phyloP scores from a whole-genome alignment of 139 green algal genomes.

The Helicosporidium sp. region DNA sequence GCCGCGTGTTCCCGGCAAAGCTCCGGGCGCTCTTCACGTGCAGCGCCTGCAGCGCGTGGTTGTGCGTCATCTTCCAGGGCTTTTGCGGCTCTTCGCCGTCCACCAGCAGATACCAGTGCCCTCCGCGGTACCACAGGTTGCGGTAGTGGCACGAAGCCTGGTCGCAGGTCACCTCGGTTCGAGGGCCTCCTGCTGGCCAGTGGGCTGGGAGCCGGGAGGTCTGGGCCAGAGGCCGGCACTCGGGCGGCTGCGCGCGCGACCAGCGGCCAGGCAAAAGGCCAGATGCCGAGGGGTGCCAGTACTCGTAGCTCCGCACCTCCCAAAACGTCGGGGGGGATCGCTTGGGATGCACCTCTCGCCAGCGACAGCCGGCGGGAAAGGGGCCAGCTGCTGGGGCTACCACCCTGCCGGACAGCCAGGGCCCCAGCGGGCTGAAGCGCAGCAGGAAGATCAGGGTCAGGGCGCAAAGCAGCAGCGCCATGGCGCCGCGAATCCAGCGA shows the following conservation, averaged over 20 bases:
- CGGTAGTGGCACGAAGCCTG: constrained; percentile 26
- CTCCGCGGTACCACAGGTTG: constrained; percentile 23
- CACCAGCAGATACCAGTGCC: too few relatives aligned
- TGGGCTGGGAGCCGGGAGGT: too few relatives aligned
- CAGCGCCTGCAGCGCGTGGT: constrained; percentile 28
- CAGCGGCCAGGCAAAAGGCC: constrained; percentile 10
- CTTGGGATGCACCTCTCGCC: constrained; percentile 26
- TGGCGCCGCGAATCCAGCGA: too few relatives aligned
- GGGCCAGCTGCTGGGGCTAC: constrained; percentile 15
- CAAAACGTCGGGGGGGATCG: constrained; percentile 4
- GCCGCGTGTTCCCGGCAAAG: constrained; percentile 15
- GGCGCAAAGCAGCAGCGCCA: too few relatives aligned
- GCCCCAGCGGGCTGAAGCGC: too few relatives aligned
- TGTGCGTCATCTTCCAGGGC: constrained; percentile 28
- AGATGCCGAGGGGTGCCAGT: constrained; percentile 21
- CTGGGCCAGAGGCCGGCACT: too few relatives aligned
- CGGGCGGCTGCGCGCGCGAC: constrained; percentile 21
- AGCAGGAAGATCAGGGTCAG: too few relatives aligned
- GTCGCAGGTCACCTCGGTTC: constrained; percentile 33
- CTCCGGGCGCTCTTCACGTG: constrained; percentile 18
- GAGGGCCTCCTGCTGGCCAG: constrained; percentile 22
- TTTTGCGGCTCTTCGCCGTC: constrained; percentile 3
- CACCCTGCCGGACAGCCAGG: too few relatives aligned
- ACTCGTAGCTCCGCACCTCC: constrained; percentile 34
- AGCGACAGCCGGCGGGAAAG: constrained; percentile 49